A percentile compares a stretch with the other conserved stretches of the same genome.
Evolutionary conservation across 495 filamentous ascomycete species (phyloP).

Genomic region (Cladorrhinum samala): DNA sequence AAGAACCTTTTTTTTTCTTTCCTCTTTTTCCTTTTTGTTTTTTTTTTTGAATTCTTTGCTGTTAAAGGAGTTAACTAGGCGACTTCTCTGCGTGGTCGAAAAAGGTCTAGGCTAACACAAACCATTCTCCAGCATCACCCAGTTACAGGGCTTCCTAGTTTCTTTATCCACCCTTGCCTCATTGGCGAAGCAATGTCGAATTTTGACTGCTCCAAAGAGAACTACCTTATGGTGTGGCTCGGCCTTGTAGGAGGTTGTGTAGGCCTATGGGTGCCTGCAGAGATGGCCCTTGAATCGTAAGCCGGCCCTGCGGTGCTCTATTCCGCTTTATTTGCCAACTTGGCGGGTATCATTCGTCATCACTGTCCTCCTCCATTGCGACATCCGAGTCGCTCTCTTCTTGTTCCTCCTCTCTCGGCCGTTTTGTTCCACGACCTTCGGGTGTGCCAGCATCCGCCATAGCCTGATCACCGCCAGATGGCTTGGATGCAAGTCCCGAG

Average conservation of each 20-base stretch:
- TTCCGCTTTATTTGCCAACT: background rate
- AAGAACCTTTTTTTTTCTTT: conserved; percentile 39
- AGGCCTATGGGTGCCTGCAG: conserved; percentile 61
- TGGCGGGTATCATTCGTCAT: conserved; percentile 42
- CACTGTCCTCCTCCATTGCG: conserved; percentile 67
- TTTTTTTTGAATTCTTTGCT: conserved; percentile 24
- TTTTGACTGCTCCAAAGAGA: conserved; percentile 48
- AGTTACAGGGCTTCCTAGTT: conserved; percentile 61
- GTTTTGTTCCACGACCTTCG: conserved; percentile 52
- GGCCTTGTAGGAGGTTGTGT: conserved; percentile 69
- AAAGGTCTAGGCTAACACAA: conserved; percentile 42
- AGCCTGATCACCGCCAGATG: conserved; percentile 32
- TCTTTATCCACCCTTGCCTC: conserved; percentile 82
- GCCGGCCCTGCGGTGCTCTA: background rate
- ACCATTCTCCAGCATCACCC: conserved; percentile 66
- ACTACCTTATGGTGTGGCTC: conserved; percentile 76
- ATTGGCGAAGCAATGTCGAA: conserved; percentile 69
- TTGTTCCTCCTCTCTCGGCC: conserved; percentile 58
- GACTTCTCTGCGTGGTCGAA: conserved; percentile 25
- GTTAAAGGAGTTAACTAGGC: conserved; percentile 41
- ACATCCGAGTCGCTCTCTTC: conserved; percentile 58
- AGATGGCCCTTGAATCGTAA: conserved; percentile 37
- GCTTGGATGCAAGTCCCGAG: conserved; percentile 34
- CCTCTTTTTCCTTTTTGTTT: background rate
- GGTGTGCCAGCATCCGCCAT: conserved; percentile 40